phyloP scores from a whole-genome alignment of 2,329 filamentous ascomycete species.

The Passalora sequoiae region DNA sequence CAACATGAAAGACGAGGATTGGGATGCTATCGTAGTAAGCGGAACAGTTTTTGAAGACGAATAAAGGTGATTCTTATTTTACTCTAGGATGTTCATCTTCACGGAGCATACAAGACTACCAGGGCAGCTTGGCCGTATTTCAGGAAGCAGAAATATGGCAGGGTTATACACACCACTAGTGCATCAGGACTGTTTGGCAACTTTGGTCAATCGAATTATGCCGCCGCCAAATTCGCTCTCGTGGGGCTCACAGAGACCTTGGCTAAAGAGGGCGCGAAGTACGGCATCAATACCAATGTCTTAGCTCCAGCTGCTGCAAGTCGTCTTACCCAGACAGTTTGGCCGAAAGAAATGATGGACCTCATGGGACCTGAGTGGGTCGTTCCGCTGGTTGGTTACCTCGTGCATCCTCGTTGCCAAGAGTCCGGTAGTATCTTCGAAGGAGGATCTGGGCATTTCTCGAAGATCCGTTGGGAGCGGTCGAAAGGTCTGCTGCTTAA shows the following conservation, averaged over 20 bases:
- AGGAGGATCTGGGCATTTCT: constrained; percentile 81
- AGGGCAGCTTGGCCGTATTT: constrained; percentile 99
- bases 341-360: constrained; percentile 82
- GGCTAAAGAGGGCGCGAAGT: constrained; percentile 92
- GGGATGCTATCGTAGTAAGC: constrained; percentile 76
- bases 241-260: constrained; percentile 96
- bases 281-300: constrained; percentile 90
- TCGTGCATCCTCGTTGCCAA: constrained; percentile 73
- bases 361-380: constrained; percentile 88
- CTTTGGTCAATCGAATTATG: constrained; percentile 96
- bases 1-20: constrained; percentile 93
- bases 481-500: constrained; percentile 80
- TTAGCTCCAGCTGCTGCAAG: constrained; percentile 93
- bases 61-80: no score
- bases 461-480: constrained; percentile 91
- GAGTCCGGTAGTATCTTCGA: constrained; percentile 90
- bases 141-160: constrained; percentile 95
- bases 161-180: constrained; percentile 90
- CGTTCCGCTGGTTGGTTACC: constrained; percentile 79
- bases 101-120: constrained; percentile 90
- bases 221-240: constrained; percentile 88
- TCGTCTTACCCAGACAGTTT: constrained; percentile 88
- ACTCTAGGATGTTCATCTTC: constrained; percentile 62
- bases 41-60: no score
- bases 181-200: constrained; percentile 97